These are phyloP conservation scores for Aspergillus cristatus DNA, from an alignment of 495 filamentous ascomycete genomes.

Conservation along the genomic window DNA sequence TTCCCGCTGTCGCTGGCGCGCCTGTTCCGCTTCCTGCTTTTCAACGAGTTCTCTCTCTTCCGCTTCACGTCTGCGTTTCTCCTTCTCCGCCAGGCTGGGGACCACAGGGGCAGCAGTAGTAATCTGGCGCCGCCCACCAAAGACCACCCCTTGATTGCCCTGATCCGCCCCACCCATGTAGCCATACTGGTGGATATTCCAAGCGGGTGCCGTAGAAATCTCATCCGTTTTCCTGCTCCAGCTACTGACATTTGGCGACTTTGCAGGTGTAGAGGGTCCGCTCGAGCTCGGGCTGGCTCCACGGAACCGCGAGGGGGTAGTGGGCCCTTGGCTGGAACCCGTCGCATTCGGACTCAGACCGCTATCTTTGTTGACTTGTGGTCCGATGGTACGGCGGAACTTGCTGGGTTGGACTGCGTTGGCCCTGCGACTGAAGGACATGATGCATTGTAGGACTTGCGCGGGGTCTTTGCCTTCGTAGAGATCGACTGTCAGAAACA, in stretches of 20 bases:
- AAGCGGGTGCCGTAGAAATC: slow-evolving; percentile 72
- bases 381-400: slow-evolving; percentile 63
- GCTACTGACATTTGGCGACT: slow-evolving; percentile 56
- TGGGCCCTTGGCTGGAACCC: slow-evolving; percentile 40
- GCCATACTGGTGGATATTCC: slow-evolving; percentile 98
- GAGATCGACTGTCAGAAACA: slow-evolving; percentile 95
- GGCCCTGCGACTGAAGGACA: slow-evolving; percentile 83
- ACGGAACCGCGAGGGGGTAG: slow-evolving; percentile 35
- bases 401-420: slow-evolving; percentile 62
- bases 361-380: slow-evolving; percentile 44
- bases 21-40: slow-evolving; percentile 57
- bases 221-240: slow-evolving; percentile 87
- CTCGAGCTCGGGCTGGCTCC: slow-evolving; percentile 54
- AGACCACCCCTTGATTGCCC: slow-evolving; percentile 86
- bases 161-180: slow-evolving; percentile 98
- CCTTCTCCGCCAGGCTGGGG: slow-evolving; percentile 61
- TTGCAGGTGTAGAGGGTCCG: slow-evolving; percentile 51
- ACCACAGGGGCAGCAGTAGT: slow-evolving; percentile 72
- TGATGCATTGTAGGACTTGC: slow-evolving; percentile 88
- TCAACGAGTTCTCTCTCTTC: slow-evolving; percentile 52
- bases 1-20: slow-evolving; percentile 50
- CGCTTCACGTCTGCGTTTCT: slow-evolving; percentile 51
- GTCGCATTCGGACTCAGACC: slow-evolving; percentile 63
- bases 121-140: slow-evolving; percentile 87
- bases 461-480: slow-evolving; percentile 95